Base-by-base conservation (phyloP, 2,329 filamentous ascomycete species). In the Emmonsiellopsis sp. region DNA sequence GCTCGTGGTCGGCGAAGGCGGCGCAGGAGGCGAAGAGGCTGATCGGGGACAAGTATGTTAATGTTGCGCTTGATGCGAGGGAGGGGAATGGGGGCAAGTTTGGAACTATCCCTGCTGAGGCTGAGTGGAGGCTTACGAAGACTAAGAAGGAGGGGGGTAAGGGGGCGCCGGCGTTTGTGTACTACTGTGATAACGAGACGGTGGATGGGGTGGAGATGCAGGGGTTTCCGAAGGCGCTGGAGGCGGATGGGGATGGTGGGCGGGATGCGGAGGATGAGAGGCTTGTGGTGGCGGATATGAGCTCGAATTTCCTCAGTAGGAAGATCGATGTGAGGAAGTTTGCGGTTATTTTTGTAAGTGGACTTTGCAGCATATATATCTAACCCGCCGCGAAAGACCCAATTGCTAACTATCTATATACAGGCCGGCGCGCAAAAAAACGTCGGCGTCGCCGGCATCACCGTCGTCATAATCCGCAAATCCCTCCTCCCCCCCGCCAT, bases 181-280 rank as follows among this genome's bases (percentile, higher is more conserved):
- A 96, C 71, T 91, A 83, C 68, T 95, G 92, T 69, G 87, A 91
- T 69, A 97, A 97, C 62, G 91, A 97, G 76, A 95, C 89, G 1
- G 71, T 74, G 5, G 89, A 95, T 63, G 91, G 91, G 36, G 89
- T 97, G 14, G 92, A 97, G 66, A 95, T 94, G 61, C 88, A 86
- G 5, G 71, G 63, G 3, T 95, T 94, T 61, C 88, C 86, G 5
- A 71, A 63, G 3, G 85, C 87, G 64, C 92, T 92, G 27, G 73
- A 84, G 58, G 68, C 70, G 6, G 76, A 94, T 27, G 79, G 81
- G 48, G 59, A 57, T 71, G 81, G 17, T 17, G 17, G 17, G 17
- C 17, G 79, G 9, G 71, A 71, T 2, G 70, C 70, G 6, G 70
- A 76, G 1, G 79, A 83, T 49, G 81, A 83, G 34, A 83, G 84